These are phyloP conservation scores for Chytriomyces confervae DNA, from an alignment of 192 early-diverging fungal species.

Conservation along the genomic window DNA sequence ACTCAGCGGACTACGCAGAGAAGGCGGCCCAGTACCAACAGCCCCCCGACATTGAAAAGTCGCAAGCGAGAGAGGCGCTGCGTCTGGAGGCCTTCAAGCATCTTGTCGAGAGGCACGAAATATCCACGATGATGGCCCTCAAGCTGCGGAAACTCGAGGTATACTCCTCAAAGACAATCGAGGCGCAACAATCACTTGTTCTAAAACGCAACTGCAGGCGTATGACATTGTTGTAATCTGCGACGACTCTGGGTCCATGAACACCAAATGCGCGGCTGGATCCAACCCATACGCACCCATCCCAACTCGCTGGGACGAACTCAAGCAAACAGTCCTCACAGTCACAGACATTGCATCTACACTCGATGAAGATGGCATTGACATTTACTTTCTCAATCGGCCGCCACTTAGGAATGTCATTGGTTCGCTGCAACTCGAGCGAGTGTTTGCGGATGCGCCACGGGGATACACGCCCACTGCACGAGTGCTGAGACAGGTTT, in stretches of 20 bases:
- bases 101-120: constrained; percentile 2
- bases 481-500: constrained; percentile 1
- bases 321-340: constrained; percentile 24
- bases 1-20: no score
- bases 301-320: constrained; percentile 35
- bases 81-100: neutral
- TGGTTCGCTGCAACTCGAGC: neutral
- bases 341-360: constrained; percentile 27
- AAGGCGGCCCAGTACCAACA: no score
- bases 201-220: no score
- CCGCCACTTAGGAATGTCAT: constrained; percentile 16
- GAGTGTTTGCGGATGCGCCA: neutral
- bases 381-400: constrained; percentile 37
- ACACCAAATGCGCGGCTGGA: neutral
- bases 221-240: no score
- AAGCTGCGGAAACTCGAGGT: constrained; percentile 18
- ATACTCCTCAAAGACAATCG: no score
- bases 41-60: no score
- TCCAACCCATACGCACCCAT: constrained; percentile 20
- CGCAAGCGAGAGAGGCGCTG: no score
- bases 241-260: no score
- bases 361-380: constrained; percentile 31
- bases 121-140: constrained; percentile 16
- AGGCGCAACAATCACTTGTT: no score
- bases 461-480: constrained; percentile 23